These are phyloP conservation scores for Penicillium argentinense DNA, from an alignment of 495 filamentous ascomycete species.

Conservation along the genomic window DNA sequence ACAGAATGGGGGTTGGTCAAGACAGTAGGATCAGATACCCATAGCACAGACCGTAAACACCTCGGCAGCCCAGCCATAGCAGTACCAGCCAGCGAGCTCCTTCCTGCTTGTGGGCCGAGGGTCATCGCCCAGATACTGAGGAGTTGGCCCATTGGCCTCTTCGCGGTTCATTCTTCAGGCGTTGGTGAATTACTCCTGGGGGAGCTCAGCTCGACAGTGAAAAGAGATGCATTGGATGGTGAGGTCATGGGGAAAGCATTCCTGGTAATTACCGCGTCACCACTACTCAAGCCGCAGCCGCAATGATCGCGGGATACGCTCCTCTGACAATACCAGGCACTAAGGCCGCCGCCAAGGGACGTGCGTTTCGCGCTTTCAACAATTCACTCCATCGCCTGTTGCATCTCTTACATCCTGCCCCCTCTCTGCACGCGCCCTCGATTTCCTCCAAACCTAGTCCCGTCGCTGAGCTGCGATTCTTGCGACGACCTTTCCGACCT, in stretches of 20 bases:
- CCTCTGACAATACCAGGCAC: conserved; percentile 11
- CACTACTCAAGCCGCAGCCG: too few relatives aligned
- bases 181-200: too few relatives aligned
- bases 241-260: conserved; percentile 17
- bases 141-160: conserved; percentile 14
- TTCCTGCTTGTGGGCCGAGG: conserved; percentile 80
- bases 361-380: conserved; percentile 34
- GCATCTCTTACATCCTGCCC: background rate
- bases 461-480: background rate
- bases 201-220: too few relatives aligned
- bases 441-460: background rate
- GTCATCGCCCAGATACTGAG: conserved; percentile 78
- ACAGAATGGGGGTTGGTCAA: conserved; percentile 2
- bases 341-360: conserved; percentile 26
- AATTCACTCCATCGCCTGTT: conserved; percentile 1
- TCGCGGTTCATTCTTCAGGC: too few relatives aligned
- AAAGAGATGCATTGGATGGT: too few relatives aligned
- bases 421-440: background rate
- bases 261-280: conserved; percentile 6
- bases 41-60: conserved; percentile 91
- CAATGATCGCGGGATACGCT: too few relatives aligned
- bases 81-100: conserved; percentile 92
- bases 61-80: conserved; percentile 96
- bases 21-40: conserved; percentile 50
- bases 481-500: background rate